Evolutionary conservation across 2,329 filamentous ascomycete species (phyloP).

Genomic region (Penicillium capsulatum): DNA sequence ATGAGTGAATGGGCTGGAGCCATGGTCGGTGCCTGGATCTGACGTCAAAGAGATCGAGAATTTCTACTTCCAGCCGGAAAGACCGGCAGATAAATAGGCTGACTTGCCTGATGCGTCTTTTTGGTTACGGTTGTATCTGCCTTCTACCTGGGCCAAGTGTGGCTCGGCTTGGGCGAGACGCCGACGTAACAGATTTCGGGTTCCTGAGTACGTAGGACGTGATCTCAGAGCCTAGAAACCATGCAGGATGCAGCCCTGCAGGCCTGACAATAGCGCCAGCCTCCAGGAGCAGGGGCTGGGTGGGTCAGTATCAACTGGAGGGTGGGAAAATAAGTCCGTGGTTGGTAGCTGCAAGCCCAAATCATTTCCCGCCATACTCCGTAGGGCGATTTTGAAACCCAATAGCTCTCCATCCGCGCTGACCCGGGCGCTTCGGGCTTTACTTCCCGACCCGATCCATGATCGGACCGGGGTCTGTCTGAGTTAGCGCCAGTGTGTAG

Average conservation of each 20-base stretch:
- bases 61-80: not conserved
- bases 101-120: constrained; percentile 7
- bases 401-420: constrained; percentile 12
- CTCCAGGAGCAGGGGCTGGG: not conserved
- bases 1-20: constrained; percentile 15
- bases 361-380: too few species aligned
- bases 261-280: not conserved
- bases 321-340: too few species aligned
- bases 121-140: not conserved
- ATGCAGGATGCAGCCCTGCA: not conserved
- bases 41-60: constrained; percentile 15
- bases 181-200: too few species aligned
- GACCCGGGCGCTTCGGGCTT: constrained; percentile 12
- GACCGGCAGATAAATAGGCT: not conserved
- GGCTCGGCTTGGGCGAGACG: too few species aligned
- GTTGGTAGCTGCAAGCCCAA: too few species aligned
- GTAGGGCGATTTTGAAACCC: constrained; percentile 13
- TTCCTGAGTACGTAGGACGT: too few species aligned
- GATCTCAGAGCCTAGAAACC: too few species aligned
- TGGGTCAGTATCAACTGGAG: too few species aligned
- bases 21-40: constrained; percentile 8
- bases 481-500: constrained; percentile 19
- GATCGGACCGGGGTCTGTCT: constrained; percentile 17
- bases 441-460: not conserved
- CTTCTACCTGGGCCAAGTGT: too few species aligned